These are phyloP conservation scores for Cutaneotrichosporon cutaneum DNA, from an alignment of 1,284 basidiomycete species.

Conservation along the genomic window DNA sequence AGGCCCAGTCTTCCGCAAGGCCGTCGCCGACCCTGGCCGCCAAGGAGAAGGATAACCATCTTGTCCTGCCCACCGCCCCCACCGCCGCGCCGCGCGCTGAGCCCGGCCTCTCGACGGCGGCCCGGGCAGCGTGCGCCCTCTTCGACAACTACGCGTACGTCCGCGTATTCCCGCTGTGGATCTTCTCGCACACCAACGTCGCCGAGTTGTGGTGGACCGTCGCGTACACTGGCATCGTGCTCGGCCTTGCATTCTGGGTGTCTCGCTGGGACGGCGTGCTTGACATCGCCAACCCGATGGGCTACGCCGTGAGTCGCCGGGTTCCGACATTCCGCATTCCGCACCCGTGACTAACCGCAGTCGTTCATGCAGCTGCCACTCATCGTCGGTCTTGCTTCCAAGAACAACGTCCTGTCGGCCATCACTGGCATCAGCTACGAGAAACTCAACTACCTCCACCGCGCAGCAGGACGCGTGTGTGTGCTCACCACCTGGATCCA, in stretches of 20 bases:
- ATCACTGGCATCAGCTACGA: constrained; percentile 63
- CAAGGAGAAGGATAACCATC: neutral
- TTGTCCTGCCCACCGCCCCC: neutral
- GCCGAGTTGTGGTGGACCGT: constrained; percentile 22
- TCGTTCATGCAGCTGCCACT: constrained; percentile 60
- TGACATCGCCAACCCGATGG: constrained; percentile 25
- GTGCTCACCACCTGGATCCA: constrained; percentile 40
- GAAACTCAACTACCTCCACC: constrained; percentile 54
- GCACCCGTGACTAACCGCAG: neutral
- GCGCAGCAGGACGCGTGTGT: constrained; percentile 38
- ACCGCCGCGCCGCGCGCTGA: neutral
- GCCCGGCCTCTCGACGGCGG: neutral
- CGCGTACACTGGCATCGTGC: constrained; percentile 19
- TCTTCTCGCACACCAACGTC: constrained; percentile 14
- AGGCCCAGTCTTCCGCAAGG: neutral
- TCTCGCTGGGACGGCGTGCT: constrained; percentile 8
- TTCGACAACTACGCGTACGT: constrained; percentile 20
- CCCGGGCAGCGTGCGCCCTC: neutral
- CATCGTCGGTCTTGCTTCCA: constrained; percentile 63
- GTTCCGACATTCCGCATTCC: neutral
- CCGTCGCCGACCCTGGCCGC: neutral
- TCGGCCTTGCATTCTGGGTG: constrained; percentile 19
- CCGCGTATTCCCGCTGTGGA: constrained; percentile 21
- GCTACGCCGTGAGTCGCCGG: constrained; percentile 15
- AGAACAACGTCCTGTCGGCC: constrained; percentile 65